Evolutionary conservation across 2,329 filamentous ascomycete species (phyloP), one percentile per base, ranked within the genome.

Genomic region (Trichoderma sp.): DNA sequence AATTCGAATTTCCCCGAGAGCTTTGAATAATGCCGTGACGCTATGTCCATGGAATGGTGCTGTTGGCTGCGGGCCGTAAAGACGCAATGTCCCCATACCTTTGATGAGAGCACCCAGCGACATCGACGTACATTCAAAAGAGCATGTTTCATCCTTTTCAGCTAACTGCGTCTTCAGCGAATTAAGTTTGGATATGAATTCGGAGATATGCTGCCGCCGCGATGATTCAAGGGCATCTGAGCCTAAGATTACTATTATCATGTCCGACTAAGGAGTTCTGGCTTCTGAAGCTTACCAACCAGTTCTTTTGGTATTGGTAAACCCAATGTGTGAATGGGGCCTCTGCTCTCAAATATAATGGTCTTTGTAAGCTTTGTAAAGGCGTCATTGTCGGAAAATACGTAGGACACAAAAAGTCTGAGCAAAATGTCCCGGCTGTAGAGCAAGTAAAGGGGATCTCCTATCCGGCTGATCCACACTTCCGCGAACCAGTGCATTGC

Each of bases 401-500:
- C 33, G 3, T 6, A 56, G 10, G 66, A 55, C n/a, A 56, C 13
- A 5, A n/a, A 35, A 3, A 68, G n/a, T 10, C 49, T 56, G 5
- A 68, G 57, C 31, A 62, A 35, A 8, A 56, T 8, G 5, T n/a
- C 7, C 13, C 57, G 55, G 14, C 66, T 57, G 4, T 55, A 61
- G 8, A 0, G 1, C 31, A 8, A 6, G 8, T 6, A 7, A 33
- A 33, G 31, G 10, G 31, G 31, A 10, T 14, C 3, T 16, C 7
- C 1, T 4, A 27, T 5, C 4, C 31, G 49, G 4, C 7, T 10
- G n/a, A 37, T 56, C 67, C 59, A 69, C 6, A 31, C 16, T 7
- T 59, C 24, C 3, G 40, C 78, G 58, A 82, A 83, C 0, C 80
- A 71, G 43, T 83, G 78, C 0, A 83, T 78, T 0, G 80, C 79